phyloP scores from a whole-genome alignment of 257 asterid genomes.

The Misopates orontium region DNA sequence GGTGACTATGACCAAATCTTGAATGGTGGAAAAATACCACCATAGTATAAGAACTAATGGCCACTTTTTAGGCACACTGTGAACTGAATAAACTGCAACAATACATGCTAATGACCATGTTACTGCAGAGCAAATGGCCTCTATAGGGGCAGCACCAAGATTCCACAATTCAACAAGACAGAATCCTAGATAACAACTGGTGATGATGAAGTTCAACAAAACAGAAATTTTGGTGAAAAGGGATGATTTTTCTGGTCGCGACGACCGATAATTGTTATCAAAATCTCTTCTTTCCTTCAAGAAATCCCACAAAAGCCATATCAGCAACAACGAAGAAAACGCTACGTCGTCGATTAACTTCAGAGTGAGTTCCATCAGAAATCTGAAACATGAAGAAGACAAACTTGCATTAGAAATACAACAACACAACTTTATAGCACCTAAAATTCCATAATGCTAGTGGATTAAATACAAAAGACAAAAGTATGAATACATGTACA shows the following conservation, averaged over 20 bases:
- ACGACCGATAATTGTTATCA: conserved; percentile 12
- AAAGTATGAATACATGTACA: conserved; percentile 14
- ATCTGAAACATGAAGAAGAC: conserved; percentile 24
- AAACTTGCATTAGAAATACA: not conserved
- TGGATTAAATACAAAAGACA: conserved; percentile 11
- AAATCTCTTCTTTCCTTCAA: conserved; percentile 33
- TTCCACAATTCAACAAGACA: conserved; percentile 46
- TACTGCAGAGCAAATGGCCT: conserved; percentile 35
- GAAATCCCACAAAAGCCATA: conserved; percentile 47
- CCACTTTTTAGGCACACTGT: conserved; percentile 45
- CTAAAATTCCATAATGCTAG: conserved; percentile 23
- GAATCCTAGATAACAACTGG: conserved; percentile 42
- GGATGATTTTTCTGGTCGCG: conserved; percentile 27
- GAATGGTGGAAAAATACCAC: conserved; percentile 59
- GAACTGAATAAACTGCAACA: conserved; percentile 40
- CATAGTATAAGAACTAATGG: conserved; percentile 60
- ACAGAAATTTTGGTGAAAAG: conserved; percentile 42
- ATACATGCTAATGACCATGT: conserved; percentile 58
- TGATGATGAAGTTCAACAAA: conserved; percentile 38
- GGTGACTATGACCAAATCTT: conserved; percentile 30
- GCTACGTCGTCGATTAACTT: conserved; percentile 44
- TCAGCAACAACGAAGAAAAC: conserved; percentile 47
- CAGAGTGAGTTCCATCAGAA: conserved; percentile 46
- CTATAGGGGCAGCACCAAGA: conserved; percentile 19
- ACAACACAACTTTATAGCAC: not conserved